Conservation (phyloP, 495 filamentous ascomycete genomes). For the Tuber brumale region DNA sequence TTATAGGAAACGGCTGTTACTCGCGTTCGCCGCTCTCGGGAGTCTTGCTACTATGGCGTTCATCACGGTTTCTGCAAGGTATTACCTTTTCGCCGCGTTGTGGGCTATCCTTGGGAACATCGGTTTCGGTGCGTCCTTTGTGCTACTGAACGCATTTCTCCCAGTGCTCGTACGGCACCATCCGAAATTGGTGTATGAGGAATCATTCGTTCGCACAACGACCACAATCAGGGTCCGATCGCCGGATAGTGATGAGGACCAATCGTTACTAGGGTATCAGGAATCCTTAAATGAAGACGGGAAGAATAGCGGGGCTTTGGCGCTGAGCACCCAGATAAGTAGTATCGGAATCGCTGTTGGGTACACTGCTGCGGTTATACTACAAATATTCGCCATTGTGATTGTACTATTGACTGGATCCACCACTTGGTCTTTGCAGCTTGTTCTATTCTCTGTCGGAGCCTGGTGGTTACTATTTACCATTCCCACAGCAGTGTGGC, state of each 20-base stretch:
- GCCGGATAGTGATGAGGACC: conserved; percentile 43
- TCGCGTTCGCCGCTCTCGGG: conserved; percentile 75
- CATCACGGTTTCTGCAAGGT: conserved; percentile 61
- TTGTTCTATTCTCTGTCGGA: conserved; percentile 80
- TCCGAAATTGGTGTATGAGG: conserved; percentile 48
- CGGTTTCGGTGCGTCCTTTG: conserved; percentile 72
- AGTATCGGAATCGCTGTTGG: conserved; percentile 85
- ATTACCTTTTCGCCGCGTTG: conserved; percentile 73
- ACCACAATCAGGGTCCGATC: conserved; percentile 21
- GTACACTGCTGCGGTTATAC: conserved; percentile 71
- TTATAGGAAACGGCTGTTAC: conserved; percentile 78
- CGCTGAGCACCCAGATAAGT: conserved; percentile 76
- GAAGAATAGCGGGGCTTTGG: conserved; percentile 52
- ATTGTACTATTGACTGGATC: conserved; percentile 64
- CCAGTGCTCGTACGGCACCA: conserved; percentile 75
- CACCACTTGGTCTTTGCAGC: conserved; percentile 67
- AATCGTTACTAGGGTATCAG: conserved; percentile 43
- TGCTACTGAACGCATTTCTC: conserved; percentile 75
- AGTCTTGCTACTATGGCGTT: conserved; percentile 82
- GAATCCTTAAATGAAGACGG: conserved; percentile 22
- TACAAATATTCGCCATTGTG: conserved; percentile 70
- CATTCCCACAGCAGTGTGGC: conserved; percentile 79
- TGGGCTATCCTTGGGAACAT: conserved; percentile 83
- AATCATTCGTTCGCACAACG: conserved; percentile 21
- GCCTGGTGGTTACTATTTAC: conserved; percentile 95